Conservation (phyloP, 768 basidiomycete genomes). For the Tephrocybe sp. region DNA sequence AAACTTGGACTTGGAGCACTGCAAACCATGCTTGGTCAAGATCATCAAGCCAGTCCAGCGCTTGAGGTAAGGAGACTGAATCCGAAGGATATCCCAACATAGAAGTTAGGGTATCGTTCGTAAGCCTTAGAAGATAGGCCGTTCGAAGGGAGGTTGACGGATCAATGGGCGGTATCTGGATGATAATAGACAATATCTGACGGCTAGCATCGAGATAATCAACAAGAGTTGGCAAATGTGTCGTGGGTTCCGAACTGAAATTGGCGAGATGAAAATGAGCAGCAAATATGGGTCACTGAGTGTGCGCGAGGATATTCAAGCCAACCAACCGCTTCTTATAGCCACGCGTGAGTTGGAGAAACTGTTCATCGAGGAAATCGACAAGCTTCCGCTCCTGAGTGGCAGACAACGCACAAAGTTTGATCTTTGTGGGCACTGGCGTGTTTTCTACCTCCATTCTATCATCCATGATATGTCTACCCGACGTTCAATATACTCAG, state of each 20-base stretch:
- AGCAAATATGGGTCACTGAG: slow-evolving; percentile 1
- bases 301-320: not conserved
- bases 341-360: slow-evolving; percentile 63
- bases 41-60: slow-evolving; percentile 68
- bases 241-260: slow-evolving; percentile 44
- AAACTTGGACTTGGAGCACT: slow-evolving; percentile 60
- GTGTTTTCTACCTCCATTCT: not conserved
- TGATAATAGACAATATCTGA: slow-evolving; percentile 54
- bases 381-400: slow-evolving; percentile 64
- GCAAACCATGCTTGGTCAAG: slow-evolving; percentile 74
- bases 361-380: slow-evolving; percentile 61
- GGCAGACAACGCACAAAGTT: slow-evolving; percentile 39
- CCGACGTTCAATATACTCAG: not conserved
- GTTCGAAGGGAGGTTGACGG: slow-evolving; percentile 68
- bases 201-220: slow-evolving; percentile 59
- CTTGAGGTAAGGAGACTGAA: slow-evolving; percentile 39
- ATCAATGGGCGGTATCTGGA: slow-evolving; percentile 73
- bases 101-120: slow-evolving; percentile 59
- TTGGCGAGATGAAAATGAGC: not conserved
- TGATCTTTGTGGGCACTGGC: not conserved
- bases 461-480: not conserved
- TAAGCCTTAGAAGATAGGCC: slow-evolving; percentile 67
- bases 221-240: slow-evolving; percentile 53
- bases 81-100: slow-evolving; percentile 60
- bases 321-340: slow-evolving; percentile 71